Percentiles rank a stretch among this genome's conserved stretches.
phyloP scores from a whole-genome alignment of 352 stramenopile genomes.

The Globisporangium spinosum region DNA sequence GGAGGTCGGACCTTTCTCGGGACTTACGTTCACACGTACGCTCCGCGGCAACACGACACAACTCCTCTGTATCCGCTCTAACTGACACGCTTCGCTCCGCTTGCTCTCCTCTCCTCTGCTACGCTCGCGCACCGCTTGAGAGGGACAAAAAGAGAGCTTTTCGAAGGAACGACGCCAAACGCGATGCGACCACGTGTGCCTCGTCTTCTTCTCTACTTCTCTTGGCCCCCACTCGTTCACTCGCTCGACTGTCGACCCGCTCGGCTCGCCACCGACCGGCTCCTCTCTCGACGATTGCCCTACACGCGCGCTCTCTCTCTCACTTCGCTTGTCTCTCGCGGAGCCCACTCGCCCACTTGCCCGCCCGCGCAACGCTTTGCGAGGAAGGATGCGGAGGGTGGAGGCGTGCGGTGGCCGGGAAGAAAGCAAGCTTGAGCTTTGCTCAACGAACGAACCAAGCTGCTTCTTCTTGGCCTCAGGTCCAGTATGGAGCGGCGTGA shows the following conservation, averaged over 20 bases:
- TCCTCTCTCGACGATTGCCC: constrained; percentile 1
- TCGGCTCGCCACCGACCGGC: neutral
- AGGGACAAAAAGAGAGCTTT: neutral
- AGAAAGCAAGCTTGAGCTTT: neutral
- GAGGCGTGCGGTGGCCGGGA: neutral
- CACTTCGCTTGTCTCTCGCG: neutral
- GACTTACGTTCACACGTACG: neutral
- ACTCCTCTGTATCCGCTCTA: neutral
- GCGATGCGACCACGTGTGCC: constrained; percentile 2
- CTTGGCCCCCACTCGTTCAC: neutral
- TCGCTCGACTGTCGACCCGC: neutral
- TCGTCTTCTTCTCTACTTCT: neutral
- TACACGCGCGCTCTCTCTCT: neutral
- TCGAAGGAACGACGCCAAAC: constrained; percentile 4
- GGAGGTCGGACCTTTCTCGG: constrained; percentile 7
- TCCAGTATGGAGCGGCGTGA: constrained; percentile 6
- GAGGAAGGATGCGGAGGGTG: constrained; percentile 6
- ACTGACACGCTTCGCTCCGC: neutral
- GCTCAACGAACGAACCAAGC: neutral
- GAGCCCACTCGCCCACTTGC: neutral
- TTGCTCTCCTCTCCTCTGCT: neutral
- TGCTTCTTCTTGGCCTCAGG: neutral
- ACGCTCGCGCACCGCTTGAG: neutral
- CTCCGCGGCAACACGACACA: neutral
- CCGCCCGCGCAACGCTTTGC: constrained; percentile 1